Percentiles rank a stretch among this genome's conserved stretches.
Evolutionary conservation across 768 basidiomycete species (phyloP).

Genomic region (Cyathus striatus): DNA sequence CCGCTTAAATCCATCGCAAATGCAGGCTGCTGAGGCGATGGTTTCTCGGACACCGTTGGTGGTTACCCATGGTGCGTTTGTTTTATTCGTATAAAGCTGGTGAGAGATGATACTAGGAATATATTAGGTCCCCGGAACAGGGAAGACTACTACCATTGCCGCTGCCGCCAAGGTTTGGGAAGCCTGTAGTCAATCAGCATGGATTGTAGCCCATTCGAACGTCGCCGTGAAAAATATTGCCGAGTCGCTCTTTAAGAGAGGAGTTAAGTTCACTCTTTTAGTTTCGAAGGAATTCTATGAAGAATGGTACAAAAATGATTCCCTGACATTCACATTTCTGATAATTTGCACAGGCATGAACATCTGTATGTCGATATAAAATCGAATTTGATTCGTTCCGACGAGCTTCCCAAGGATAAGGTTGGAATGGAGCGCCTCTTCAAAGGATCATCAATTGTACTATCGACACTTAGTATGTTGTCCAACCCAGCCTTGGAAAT

Average conservation of each 20-base stretch:
- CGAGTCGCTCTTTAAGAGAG: slow-evolving; percentile 29
- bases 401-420: slow-evolving; percentile 26
- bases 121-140: slow-evolving; percentile 51
- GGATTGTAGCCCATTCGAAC: slow-evolving; percentile 45
- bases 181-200: slow-evolving; percentile 14
- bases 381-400: slow-evolving; percentile 31
- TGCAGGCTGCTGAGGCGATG: too few relatives aligned
- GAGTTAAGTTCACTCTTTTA: slow-evolving; percentile 34
- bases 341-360: slow-evolving; percentile 38
- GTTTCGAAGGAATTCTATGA: slow-evolving; percentile 44
- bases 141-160: slow-evolving; percentile 48
- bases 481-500: slow-evolving; percentile 35
- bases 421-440: slow-evolving; percentile 19
- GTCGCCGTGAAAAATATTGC: slow-evolving; percentile 49
- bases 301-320: slow-evolving; percentile 30
- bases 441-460: slow-evolving; percentile 24
- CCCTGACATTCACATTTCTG: too few relatives aligned
- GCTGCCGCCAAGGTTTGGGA: slow-evolving; percentile 34
- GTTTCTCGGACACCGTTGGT: slow-evolving; percentile 21
- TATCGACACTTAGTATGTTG: slow-evolving; percentile 47
- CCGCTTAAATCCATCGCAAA: too few relatives aligned
- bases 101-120: slow-evolving; percentile 21
- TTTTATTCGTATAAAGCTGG: not conserved
- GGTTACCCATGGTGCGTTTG: slow-evolving; percentile 35
- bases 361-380: slow-evolving; percentile 34